Percentiles rank a stretch among this genome's conserved stretches.
These are phyloP conservation scores for Solanum virginianum DNA, from an alignment of 257 asterid species.

Conservation along the genomic window DNA sequence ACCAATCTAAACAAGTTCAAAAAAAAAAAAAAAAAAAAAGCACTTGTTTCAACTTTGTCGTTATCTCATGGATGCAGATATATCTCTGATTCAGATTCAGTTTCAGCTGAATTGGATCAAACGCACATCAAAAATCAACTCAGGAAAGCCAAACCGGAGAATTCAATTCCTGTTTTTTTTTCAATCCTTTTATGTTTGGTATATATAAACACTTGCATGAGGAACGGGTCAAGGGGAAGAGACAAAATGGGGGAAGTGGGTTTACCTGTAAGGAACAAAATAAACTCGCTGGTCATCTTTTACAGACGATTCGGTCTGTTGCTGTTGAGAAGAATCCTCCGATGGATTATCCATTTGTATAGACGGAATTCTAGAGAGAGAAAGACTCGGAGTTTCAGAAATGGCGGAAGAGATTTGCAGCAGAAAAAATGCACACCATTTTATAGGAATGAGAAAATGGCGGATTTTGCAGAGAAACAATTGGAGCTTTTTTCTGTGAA, in stretches of 20 bases:
- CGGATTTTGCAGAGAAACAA: conserved; percentile 54
- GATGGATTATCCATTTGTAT: conserved; percentile 37
- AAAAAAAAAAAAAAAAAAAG: neutral
- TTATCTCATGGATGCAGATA: neutral
- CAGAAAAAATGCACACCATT: conserved; percentile 20
- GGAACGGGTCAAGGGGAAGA: neutral
- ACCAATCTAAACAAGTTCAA: neutral
- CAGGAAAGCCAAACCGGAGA: neutral
- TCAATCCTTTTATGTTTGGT: neutral
- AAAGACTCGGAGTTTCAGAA: conserved; percentile 35
- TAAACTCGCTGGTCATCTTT: conserved; percentile 70
- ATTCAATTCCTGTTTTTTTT: neutral
- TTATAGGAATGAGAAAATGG: conserved; percentile 32
- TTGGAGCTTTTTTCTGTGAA: conserved; percentile 20
- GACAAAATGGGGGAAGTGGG: neutral
- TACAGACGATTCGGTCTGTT: conserved; percentile 17
- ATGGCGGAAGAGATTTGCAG: conserved; percentile 67
- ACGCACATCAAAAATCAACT: neutral
- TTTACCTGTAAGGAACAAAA: conserved; percentile 80
- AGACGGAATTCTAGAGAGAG: conserved; percentile 3
- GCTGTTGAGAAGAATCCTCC: conserved; percentile 30
- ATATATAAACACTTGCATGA: neutral
- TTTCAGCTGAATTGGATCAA: conserved; percentile 2
- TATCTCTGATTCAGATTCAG: neutral
- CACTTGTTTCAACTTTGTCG: neutral